Evolutionary conservation across 306 rosid species (phyloP).

Genomic region (Gastrolobium villosum): DNA sequence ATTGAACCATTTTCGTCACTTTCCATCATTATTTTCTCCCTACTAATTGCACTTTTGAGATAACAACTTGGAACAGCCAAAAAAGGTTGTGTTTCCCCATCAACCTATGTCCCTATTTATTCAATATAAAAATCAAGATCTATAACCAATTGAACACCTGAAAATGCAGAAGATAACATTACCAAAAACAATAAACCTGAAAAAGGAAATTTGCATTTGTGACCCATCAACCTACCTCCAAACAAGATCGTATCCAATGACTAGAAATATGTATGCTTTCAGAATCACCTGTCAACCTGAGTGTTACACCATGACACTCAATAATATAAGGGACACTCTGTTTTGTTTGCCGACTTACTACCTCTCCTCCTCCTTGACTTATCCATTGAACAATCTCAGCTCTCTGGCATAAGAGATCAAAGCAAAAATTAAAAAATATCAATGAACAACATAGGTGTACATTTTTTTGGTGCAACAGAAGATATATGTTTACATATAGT

Average conservation of each 20-base stretch:
- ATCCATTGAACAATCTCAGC: conserved; percentile 90
- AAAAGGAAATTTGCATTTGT: conserved; percentile 41
- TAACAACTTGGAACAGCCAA: conserved; percentile 21
- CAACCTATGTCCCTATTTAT: background rate
- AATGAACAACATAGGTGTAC: conserved; percentile 17
- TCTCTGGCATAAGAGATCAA: conserved; percentile 65
- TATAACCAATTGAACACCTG: conserved; percentile 20
- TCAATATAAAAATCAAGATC: conserved; percentile 34
- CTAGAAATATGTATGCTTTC: conserved; percentile 70
- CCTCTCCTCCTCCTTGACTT: conserved; percentile 84
- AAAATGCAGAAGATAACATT: conserved; percentile 27
- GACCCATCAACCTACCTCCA: conserved; percentile 69
- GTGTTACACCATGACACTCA: conserved; percentile 81
- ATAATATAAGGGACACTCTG: conserved; percentile 69
- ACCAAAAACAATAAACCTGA: conserved; percentile 36
- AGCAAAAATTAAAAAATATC: conserved; percentile 39
- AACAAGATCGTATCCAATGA: conserved; percentile 94
- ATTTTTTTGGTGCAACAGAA: background rate
- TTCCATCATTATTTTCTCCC: conserved; percentile 22
- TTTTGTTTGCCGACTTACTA: conserved; percentile 59
- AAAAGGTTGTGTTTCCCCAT: conserved; percentile 13
- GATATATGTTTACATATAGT: background rate
- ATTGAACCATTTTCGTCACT: conserved; percentile 2
- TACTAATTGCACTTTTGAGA: conserved; percentile 21
- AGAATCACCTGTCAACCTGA: conserved; percentile 46